Evolutionary conservation across 768 basidiomycete genomes (phyloP).

Genomic region (Termitomyces sp.): DNA sequence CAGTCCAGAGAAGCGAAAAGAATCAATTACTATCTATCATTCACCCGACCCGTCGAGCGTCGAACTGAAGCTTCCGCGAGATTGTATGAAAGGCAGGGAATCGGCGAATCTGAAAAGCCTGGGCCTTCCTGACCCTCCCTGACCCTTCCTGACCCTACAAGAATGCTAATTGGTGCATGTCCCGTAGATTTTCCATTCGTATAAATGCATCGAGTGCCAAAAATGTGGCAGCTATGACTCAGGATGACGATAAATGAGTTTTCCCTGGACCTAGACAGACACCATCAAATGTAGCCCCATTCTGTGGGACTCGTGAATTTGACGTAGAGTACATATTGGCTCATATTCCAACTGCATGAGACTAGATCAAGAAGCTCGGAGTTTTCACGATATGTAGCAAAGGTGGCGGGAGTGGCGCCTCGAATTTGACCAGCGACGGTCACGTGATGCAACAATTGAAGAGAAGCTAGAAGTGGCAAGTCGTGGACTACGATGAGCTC

Average conservation of each 20-base stretch:
- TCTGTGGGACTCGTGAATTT: background rate
- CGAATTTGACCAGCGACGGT: background rate
- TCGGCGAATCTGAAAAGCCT: background rate
- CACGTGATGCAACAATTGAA: background rate
- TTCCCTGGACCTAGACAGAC: background rate
- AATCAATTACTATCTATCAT: background rate
- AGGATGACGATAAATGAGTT: conserved; percentile 1
- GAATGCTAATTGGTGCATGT: background rate
- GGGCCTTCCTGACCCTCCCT: background rate
- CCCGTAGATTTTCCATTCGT: background rate
- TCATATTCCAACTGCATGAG: background rate
- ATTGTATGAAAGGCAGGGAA: background rate
- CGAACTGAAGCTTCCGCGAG: background rate
- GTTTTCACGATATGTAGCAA: background rate
- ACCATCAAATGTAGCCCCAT: background rate
- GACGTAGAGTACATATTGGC: background rate
- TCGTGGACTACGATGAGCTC: conserved; percentile 35
- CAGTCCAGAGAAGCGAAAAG: background rate
- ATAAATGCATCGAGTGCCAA: background rate
- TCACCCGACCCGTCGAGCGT: background rate
- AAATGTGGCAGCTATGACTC: conserved; percentile 5
- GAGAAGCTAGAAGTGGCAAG: background rate
- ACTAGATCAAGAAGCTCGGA: background rate
- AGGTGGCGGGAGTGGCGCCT: background rate
- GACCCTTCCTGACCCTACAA: background rate